These are phyloP conservation scores for Dichomitus squalens DNA, from an alignment of 1,284 basidiomycete genomes.

Conservation along the genomic window DNA sequence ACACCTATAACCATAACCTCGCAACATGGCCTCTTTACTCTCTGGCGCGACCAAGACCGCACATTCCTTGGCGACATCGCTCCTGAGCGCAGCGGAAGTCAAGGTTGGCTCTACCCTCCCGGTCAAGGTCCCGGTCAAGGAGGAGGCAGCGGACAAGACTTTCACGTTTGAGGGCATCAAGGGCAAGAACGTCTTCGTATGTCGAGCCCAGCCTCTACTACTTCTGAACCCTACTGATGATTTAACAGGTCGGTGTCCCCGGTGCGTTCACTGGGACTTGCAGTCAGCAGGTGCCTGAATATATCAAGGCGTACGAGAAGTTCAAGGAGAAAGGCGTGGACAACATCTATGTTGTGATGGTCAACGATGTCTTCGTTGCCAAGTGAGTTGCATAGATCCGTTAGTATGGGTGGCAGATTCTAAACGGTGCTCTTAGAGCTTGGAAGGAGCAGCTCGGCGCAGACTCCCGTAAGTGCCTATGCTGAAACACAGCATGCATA, in stretches of 20 bases:
- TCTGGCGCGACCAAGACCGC: conserved; percentile 43
- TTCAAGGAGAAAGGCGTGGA: conserved; percentile 74
- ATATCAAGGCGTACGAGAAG: conserved; percentile 59
- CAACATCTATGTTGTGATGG: conserved; percentile 67
- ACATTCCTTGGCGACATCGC: conserved; percentile 52
- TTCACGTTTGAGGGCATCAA: conserved; percentile 50
- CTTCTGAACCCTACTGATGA: not conserved
- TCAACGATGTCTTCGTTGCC: conserved; percentile 73
- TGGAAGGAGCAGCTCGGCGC: conserved; percentile 72
- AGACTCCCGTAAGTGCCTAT: conserved; percentile 44
- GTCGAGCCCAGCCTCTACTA: not conserved
- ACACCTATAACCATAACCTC: too few species aligned
- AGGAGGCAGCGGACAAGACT: conserved; percentile 51
- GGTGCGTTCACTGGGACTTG: conserved; percentile 63
- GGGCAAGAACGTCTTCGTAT: conserved; percentile 74
- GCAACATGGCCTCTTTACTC: not conserved
- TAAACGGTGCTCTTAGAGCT: conserved; percentile 54
- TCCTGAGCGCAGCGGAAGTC: conserved; percentile 51
- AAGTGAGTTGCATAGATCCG: conserved; percentile 48
- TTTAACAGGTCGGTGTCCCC: conserved; percentile 53
- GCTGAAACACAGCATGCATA: not conserved
- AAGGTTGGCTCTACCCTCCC: conserved; percentile 44
- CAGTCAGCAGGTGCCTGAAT: conserved; percentile 62
- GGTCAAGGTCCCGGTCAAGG: conserved; percentile 54
- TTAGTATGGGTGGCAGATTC: too few species aligned